Evolutionary conservation across 192 early-diverging fungal species (phyloP), one percentile per base, ranked within the genome.

Genomic region (Coemansia sp.): DNA sequence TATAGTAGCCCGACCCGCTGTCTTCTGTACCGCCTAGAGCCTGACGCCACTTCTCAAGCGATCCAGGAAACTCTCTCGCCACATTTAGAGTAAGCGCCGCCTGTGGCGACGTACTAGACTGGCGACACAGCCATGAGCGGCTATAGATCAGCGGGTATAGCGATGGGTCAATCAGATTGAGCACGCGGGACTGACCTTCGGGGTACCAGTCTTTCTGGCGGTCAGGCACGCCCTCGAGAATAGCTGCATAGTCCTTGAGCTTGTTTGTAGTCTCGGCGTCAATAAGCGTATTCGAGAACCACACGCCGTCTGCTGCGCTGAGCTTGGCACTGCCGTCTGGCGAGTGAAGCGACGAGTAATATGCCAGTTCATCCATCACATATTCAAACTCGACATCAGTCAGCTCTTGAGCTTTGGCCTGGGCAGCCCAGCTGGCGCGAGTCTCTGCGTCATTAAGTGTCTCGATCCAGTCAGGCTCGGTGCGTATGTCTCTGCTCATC

Each of bases 101-200:
- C 24, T 7, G 18, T 0, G 43, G 43, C 2, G 7, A 16, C 62
- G 34, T 36, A 8, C 34, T 36, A 36, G 34, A 0, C 34, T 8
- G 34, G 8, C 34, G 34, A 36, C 34, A 13, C 16, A 72, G n/a
- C 1, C 20, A n/a, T 0, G 70, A 60, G 1, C 3, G 15, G 0
- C 16, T n/a, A 36, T 70, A 70, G 20, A 73, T 24, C 24, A 84
- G 66, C 18, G 70, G 71, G 46, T 43, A 77, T 27, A 85, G 58
- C 16, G 78, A 85, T 43, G 78, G 83, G 40, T 85, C 74, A 20
- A 85, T 69, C 18, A 85, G 47, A 41, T 77, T 66, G 8, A 73
- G 65, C 16, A 85, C 74, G 62, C 71, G 72, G 10, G 86, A 70
- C 12, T 74, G 65, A 3, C 79, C 75, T 4, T 76, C 83, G 72